Conservation (phyloP, 2,329 filamentous ascomycete species). For the Cladosporium phlei region DNA sequence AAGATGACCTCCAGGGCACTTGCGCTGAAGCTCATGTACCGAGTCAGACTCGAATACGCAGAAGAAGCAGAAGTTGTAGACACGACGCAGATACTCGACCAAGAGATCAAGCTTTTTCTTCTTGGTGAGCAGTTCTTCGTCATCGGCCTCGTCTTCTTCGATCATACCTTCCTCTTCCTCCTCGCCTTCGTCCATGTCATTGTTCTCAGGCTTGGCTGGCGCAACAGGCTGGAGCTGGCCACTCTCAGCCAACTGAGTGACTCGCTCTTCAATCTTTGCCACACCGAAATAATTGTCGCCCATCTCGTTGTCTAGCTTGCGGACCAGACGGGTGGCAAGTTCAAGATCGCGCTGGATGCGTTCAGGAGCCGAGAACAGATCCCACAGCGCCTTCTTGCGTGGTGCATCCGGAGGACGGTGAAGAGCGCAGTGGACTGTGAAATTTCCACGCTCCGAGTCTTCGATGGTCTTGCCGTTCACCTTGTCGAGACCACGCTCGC, state of each 20-base stretch:
- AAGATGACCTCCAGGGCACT: constrained; percentile 95
- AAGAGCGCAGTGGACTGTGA: constrained; percentile 94
- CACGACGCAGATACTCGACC: constrained; percentile 91
- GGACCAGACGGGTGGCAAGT: constrained; percentile 74
- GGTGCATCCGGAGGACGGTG: constrained; percentile 83
- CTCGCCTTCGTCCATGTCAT: constrained; percentile 59
- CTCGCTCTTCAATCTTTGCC: constrained; percentile 76
- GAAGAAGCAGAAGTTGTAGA: constrained; percentile 99
- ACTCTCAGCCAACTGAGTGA: constrained; percentile 71
- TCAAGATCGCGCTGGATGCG: constrained; percentile 85
- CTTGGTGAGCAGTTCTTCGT: constrained; percentile 81
- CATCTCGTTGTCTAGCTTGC: constrained; percentile 79
- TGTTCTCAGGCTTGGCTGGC: constrained; percentile 49
- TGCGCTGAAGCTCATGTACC: constrained; percentile 88
- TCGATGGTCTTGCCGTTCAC: constrained; percentile 97
- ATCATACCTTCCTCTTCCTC: constrained; percentile 61
- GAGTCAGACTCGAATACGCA: constrained; percentile 98
- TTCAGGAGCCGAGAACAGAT: constrained; percentile 90
- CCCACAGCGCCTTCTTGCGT: constrained; percentile 93
- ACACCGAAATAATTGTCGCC: constrained; percentile 72
- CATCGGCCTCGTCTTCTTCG: constrained; percentile 62
- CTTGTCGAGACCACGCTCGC: constrained; percentile 80
- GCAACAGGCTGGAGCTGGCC: constrained; percentile 69
- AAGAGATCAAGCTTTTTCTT: constrained; percentile 96
- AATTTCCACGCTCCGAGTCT: constrained; percentile 80